Base-by-base conservation (phyloP, 177 flowering plant species). In the Tripterygium wilfordii region DNA sequence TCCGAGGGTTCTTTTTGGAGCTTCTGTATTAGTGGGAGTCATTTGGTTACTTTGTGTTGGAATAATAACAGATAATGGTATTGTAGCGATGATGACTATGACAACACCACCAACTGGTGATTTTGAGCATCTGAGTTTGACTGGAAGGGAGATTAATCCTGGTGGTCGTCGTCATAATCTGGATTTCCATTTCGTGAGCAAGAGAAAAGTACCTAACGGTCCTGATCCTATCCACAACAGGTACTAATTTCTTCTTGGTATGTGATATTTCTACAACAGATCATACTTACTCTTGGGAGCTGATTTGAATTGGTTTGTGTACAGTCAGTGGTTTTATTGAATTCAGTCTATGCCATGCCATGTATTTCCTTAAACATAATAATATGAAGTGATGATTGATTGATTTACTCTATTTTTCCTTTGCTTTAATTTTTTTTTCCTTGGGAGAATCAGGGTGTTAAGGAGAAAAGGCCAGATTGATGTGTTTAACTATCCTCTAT, bases 181-280 rank as follows among this genome's bases (percentile, higher is more conserved):
- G 32, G 61, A 78, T 46, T 55, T 69, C 58, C 56, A 65, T 54
- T 66, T 47, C 52, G 73, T 74, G 35, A 87, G 85, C 79, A 87
- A 78, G 61, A 72, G 91, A 76, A 67, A 74, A 72, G 91, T 87
- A 13, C 96, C 96, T 6, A 83, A 72, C 52, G 96, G 87, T 26
- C 83, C 96, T 53, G 88, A 87, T 60, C 96, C 96, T 42, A 83
- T 87, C 45, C 96, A 87, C 57, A 87, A 87, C 91, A 81, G 88
- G 96, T 83, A 70, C 50, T 20, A 41, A 24, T 36, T 40, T 26
- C 4, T 17, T 21, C 25, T 39, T 24, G 18, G 22, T 36, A 6
- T 20, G 4, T 18, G 22, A 17, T 30, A 30, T 30, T n/a, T n/a
- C n/a, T n/a, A n/a, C n/a, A n/a, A n/a, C n/a, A n/a, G n/a, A n/a